Conservation (phyloP, 1,284 basidiomycete species). For the Paramarasmius palmivorus region DNA sequence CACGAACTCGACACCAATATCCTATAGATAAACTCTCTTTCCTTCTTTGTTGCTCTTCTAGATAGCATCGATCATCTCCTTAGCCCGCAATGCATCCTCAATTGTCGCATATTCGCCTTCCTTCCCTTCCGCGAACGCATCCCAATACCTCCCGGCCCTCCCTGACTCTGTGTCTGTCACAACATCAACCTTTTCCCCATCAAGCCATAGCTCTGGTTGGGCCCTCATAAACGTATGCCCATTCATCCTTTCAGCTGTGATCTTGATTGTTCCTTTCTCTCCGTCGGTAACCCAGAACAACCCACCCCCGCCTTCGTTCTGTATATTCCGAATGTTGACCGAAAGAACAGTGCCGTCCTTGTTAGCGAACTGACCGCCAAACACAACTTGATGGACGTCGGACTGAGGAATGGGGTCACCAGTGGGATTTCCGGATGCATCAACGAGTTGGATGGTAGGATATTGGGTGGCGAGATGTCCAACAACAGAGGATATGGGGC, state of each 20-base stretch:
- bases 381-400: neutral
- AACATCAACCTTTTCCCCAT: slow-evolving; percentile 13
- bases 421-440: slow-evolving; percentile 1
- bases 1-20: no score
- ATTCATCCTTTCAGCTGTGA: no score
- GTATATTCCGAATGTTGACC: neutral
- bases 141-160: no score
- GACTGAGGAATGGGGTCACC: neutral
- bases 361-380: neutral
- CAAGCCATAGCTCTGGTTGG: slow-evolving; percentile 15
- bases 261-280: neutral
- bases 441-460: neutral
- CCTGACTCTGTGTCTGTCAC: neutral
- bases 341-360: neutral
- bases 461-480: slow-evolving; percentile 6
- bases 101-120: neutral
- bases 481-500: slow-evolving; percentile 12
- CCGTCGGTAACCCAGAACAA: slow-evolving; percentile 13
- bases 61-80: neutral
- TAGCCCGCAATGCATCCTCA: slow-evolving; percentile 1
- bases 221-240: neutral
- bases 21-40: neutral
- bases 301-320: neutral
- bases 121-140: no score
- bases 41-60: slow-evolving; percentile 6